phyloP scores from a whole-genome alignment of 2,329 filamentous ascomycete genomes.

The Aspergillus sp. region DNA sequence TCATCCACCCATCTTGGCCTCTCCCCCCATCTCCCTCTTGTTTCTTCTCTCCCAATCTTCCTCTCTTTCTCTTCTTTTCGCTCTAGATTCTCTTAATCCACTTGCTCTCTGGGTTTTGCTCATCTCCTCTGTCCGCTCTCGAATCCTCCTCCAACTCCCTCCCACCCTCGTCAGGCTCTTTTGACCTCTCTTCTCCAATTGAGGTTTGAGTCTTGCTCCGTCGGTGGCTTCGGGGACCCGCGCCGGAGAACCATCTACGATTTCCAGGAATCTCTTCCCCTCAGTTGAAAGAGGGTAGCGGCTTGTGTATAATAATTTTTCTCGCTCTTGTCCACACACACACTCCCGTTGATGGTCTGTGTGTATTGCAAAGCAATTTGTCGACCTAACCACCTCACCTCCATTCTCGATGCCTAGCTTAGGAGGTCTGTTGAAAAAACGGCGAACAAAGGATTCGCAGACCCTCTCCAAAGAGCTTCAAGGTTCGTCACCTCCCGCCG shows the following conservation, averaged over 20 bases:
- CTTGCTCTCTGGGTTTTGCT: constrained; percentile 8
- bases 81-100: constrained; percentile 8
- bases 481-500: constrained; percentile 63
- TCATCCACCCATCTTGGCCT: neutral
- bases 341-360: too few species aligned
- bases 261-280: too few species aligned
- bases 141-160: neutral
- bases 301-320: too few species aligned
- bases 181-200: too few species aligned
- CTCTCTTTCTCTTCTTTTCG: constrained; percentile 20
- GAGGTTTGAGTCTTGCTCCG: too few species aligned
- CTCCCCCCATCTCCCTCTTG: neutral
- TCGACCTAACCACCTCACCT: constrained; percentile 5
- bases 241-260: too few species aligned
- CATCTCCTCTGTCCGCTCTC: neutral
- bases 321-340: too few species aligned
- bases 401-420: constrained; percentile 74
- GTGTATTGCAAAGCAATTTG: too few species aligned
- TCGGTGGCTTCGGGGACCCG: too few species aligned
- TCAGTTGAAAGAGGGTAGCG: too few species aligned
- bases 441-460: constrained; percentile 86
- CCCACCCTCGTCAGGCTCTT: too few species aligned
- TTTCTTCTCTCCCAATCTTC: neutral
- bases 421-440: constrained; percentile 91
- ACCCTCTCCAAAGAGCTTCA: constrained; percentile 54